A percentile compares a stretch with the other conserved stretches of the same genome.
Evolutionary conservation across 495 filamentous ascomycete species (phyloP).

Genomic region (Aspergillus ellipticus): DNA sequence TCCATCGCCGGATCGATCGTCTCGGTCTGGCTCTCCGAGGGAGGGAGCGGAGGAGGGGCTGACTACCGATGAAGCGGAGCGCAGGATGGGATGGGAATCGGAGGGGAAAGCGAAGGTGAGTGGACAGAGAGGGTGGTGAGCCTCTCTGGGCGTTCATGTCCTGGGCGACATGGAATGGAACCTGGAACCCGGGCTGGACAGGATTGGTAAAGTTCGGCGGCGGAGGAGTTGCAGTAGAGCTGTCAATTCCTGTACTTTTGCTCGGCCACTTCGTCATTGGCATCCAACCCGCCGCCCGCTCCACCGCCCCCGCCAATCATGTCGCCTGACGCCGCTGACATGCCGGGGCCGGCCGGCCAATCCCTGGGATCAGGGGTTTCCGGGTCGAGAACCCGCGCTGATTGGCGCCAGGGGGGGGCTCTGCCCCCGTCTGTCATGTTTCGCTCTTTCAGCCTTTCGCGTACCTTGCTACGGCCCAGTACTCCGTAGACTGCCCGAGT

Average conservation of each 20-base stretch:
- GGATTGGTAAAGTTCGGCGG: not conserved
- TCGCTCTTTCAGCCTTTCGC: no score
- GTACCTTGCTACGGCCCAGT: no score
- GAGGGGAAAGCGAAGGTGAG: not conserved
- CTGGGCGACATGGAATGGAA: constrained; percentile 2
- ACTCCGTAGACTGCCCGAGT: no score
- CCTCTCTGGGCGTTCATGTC: not conserved
- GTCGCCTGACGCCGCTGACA: not conserved
- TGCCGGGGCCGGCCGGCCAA: not conserved
- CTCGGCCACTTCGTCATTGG: not conserved
- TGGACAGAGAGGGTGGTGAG: not conserved
- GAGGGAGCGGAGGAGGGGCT: no score
- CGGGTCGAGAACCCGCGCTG: not conserved
- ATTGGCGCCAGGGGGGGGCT: not conserved
- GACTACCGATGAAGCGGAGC: constrained; percentile 1
- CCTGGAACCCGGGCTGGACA: no score
- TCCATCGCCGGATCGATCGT: not conserved
- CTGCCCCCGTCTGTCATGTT: not conserved
- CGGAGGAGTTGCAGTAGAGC: constrained; percentile 5
- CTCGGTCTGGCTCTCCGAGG: no score
- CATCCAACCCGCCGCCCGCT: not conserved
- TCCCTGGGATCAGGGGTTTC: not conserved
- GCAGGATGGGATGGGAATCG: constrained; percentile 1
- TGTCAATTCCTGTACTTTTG: constrained; percentile 15
- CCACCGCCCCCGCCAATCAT: constrained; percentile 8